A percentile compares a stretch with the other conserved stretches of the same genome.
Conservation (phyloP, 2,329 filamentous ascomycete species). For the Cladosporium sp. region DNA sequence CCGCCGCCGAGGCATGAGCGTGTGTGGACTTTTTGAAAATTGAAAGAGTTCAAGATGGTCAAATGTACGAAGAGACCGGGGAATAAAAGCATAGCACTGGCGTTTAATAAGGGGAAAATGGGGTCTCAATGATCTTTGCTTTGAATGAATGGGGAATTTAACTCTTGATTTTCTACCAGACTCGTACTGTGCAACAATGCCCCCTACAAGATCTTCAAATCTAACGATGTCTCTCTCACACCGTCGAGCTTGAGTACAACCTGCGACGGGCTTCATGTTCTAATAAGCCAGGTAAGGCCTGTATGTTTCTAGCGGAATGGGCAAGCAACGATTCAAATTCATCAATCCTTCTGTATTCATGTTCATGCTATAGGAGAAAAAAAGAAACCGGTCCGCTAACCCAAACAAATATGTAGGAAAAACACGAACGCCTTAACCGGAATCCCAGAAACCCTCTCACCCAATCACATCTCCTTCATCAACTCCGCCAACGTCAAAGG, state of each 20-base stretch:
- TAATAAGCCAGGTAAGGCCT: too few relatives aligned
- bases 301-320: too few relatives aligned
- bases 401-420: not conserved
- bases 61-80: slow-evolving; percentile 8
- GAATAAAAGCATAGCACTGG: slow-evolving; percentile 21
- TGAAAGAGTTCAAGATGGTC: not conserved
- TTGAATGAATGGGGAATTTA: not conserved
- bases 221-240: too few relatives aligned
- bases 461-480: slow-evolving; percentile 61
- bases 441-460: not conserved
- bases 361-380: not conserved
- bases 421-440: not conserved
- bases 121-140: slow-evolving; percentile 11
- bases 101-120: slow-evolving; percentile 9
- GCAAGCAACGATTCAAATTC: not conserved
- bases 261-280: too few relatives aligned
- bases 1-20: slow-evolving; percentile 18
- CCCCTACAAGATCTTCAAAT: not conserved
- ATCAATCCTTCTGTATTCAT: not conserved
- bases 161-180: not conserved
- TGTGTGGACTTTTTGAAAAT: not conserved
- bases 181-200: not conserved
- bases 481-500: slow-evolving; percentile 81
- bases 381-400: not conserved
- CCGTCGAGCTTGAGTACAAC: too few relatives aligned